Base-by-base conservation (phyloP, 495 filamentous ascomycete species). In the Trichoderma virens region DNA sequence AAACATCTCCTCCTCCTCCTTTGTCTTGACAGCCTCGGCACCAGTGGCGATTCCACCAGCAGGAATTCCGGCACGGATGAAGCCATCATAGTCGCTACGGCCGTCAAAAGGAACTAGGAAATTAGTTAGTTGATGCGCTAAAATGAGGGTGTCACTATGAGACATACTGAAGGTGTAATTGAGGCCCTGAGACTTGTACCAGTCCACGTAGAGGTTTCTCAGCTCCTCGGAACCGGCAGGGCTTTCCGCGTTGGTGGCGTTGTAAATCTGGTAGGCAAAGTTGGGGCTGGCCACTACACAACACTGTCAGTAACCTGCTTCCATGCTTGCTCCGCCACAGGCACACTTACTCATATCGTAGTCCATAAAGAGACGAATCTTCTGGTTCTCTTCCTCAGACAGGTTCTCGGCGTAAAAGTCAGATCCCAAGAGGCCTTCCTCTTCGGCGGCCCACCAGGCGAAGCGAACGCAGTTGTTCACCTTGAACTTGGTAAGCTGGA, bases 41-140 rank as follows among this genome's bases (percentile, higher is more conserved):
- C 83, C 89, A 45, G 90, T 84, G 2, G 86, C 82, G 68, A 85
- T 83, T 47, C 82, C 83, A 38, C 83, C 82, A 9, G 74, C 81
- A 13, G 83, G 82, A 51, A 83, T 84, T 1, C 76, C 78, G 43
- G 79, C 72, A 18, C 74, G 72, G 64, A 85, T 82, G 69, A 85
- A 85, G 14, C 76, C 80, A 45, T 80, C 80, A 59, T 85, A 85
- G 65, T 85, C 83, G 65, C 79, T 82, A 30, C 83, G 79, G 20
- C 82, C 83, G 64, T 85, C 82, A 63, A 82, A 83, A 0, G 80
- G 74, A 62, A 83, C 51, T 56, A 30, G 11, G 0, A 56, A 56
- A 1, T 0, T 9, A n/a, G 51, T 56, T 30, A 56, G 23, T 4
- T 20, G 6, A 5, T 20, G 20, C 20, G 8, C 18, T 9, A 23